Evolutionary conservation across 305 asterid genomes (phyloP).

Genomic region (Fraxinus xanthoxyloides): DNA sequence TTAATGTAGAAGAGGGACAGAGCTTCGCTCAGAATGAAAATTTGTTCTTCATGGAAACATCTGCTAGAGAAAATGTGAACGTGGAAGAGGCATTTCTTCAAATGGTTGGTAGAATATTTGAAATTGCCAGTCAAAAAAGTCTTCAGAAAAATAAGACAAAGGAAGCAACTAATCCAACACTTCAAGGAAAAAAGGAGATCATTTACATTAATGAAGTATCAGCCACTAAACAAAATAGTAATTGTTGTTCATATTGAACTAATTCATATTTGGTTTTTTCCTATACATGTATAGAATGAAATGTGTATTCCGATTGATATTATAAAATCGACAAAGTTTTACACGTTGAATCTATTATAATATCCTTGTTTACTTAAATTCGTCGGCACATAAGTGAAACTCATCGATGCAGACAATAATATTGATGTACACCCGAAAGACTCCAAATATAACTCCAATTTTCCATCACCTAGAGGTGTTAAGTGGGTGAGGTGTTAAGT

Average conservation of each 20-base stretch:
- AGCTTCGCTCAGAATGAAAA: constrained; percentile 63
- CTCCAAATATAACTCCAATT: not conserved
- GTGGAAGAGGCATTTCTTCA: constrained; percentile 80
- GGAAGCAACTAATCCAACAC: constrained; percentile 27
- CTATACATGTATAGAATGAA: not conserved
- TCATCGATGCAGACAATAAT: not conserved
- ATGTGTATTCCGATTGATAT: not conserved
- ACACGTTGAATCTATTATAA: not conserved
- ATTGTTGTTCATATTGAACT: constrained; percentile 50
- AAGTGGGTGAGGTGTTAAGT: not conserved
- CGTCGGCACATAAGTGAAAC: not conserved
- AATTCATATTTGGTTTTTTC: not conserved
- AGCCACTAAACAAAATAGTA: constrained; percentile 57
- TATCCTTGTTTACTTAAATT: not conserved
- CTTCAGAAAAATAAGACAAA: constrained; percentile 39
- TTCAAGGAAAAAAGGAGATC: constrained; percentile 48
- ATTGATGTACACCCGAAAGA: not conserved
- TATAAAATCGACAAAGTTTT: not conserved
- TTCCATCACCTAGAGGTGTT: not conserved
- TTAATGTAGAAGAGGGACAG: constrained; percentile 30
- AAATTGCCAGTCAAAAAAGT: constrained; percentile 50
- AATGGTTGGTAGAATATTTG: constrained; percentile 64
- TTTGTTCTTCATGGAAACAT: constrained; percentile 68
- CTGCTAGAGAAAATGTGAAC: constrained; percentile 73
- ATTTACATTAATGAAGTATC: constrained; percentile 65